Conservation (phyloP, 768 basidiomycete species). For the Russula earlei region DNA sequence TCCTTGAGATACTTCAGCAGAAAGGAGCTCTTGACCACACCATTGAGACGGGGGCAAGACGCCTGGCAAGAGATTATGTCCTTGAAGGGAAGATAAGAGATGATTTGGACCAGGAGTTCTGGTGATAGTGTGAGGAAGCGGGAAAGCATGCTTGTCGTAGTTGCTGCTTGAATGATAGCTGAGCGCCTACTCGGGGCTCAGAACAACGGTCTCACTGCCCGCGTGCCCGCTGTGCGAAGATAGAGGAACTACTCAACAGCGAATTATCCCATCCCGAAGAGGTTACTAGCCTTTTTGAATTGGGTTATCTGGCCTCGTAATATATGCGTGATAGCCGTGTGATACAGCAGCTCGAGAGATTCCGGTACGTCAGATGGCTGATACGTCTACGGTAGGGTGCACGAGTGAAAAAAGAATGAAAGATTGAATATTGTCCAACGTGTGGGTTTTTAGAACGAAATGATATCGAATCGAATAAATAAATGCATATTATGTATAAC, state of each 20-base stretch:
- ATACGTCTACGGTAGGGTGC: too few species aligned
- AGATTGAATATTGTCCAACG: too few species aligned
- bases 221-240: background rate
- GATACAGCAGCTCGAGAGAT: too few species aligned
- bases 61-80: slow-evolving; percentile 13
- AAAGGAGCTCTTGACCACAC: slow-evolving; percentile 15
- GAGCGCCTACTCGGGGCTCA: slow-evolving; percentile 2
- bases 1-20: slow-evolving; percentile 13
- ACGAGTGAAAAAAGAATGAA: too few species aligned
- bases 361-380: too few species aligned
- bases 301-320: too few species aligned
- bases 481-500: too few species aligned
- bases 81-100: slow-evolving; percentile 13
- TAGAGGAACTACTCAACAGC: background rate
- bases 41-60: slow-evolving; percentile 12
- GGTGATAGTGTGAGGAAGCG: slow-evolving; percentile 8
- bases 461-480: too few species aligned
- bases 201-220: background rate
- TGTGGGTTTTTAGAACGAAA: too few species aligned
- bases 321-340: too few species aligned
- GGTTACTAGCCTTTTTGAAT: too few species aligned
- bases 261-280: background rate
- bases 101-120: slow-evolving; percentile 16
- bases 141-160: slow-evolving; percentile 3
- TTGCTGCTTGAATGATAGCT: background rate